Evolutionary conservation across 495 filamentous ascomycete genomes (phyloP), one percentile per base, ranked within the genome.

Genomic region (Usnea hakonensis): DNA sequence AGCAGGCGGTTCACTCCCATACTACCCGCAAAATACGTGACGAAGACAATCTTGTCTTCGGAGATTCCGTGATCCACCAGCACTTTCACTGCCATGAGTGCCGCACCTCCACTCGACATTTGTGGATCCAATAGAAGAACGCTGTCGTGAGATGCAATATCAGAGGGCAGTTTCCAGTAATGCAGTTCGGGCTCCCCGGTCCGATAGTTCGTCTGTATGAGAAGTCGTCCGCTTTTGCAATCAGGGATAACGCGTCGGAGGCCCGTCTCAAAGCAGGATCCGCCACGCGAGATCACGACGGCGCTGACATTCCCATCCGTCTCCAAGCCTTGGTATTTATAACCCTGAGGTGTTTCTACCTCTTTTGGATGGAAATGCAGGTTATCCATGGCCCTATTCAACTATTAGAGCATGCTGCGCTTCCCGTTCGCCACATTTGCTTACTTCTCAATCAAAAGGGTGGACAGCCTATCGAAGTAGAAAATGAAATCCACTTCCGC

Each of bases 51-150:
- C 60, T 80, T 85, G 21, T 90, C 84, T 70, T 92, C 86, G 23
- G 82, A 75, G n/a, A 97, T 91, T 3, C 94, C 94, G 70, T 97
- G 91, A 74, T 98, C 94, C 48, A 95, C 84, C 61, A 98, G 75
- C 40, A 98, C 90, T 65, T 90, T 87, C 35, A 97, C 93, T 5
- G 94, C 92, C 94, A 98, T 98, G 54, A 98, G 77, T 8, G 92
- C 95, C 43, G 94, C 90, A 37, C 91, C 93, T 21, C 94, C 94
- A 63, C 87, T 90, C 19, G 88, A 87, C 87, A 98, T 96, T 70
- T 98, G 94, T 23, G 91, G 84, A 72, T 97, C 95, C 21, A 97
- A 76, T 40, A 98, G 77, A 56, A 98, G 79, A 17, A 98, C 90
- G 55, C 85, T 84, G 62, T 87, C 83, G 71, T 96, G 87, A 64